Evolutionary conservation across 805 yeast species (phyloP), one percentile per base, ranked within the genome.

Genomic region (Candida silvicultrix): DNA sequence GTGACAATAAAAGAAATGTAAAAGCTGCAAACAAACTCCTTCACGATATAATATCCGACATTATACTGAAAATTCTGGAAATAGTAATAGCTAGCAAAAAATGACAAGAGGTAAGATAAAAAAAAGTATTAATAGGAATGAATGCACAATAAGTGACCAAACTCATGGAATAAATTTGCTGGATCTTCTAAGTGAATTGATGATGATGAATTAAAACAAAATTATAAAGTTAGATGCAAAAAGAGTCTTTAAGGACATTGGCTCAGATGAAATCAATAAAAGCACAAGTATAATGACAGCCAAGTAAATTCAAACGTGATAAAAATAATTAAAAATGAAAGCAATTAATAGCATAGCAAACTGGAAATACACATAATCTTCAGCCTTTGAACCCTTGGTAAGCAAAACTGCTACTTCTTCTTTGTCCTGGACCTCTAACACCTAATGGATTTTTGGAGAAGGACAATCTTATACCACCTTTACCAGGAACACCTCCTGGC

Each of bases 391-490:
- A 50, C 12, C 52, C 28, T 38, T 52, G 54, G 44, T 45, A 54
- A 25, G 57, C 46, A 43, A 55, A 60, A 16, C 54, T 59, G 35
- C 67, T 68, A 36, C 67, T 65, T 57, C 74, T 65, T 61, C 73
- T 65, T 52, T 66, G 73, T 23, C 71, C 71, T 39, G 73, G 77
- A 4, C 97, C 95, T 56, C 99, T 80, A 4, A 94, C 99, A 37
- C 99, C 99, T 55, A 94, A 75, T 19, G 99, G 99, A 64, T 94
- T 94, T 68, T 94, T 94, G 39, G 97, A 88, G 62, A 90, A 94
- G 44, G 96, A 86, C 49, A 94, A 74, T 49, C 99, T 76, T 45
- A 94, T 92, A 23, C 99, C 99, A 35, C 98, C 98, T 63, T 94
- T 94, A 35, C 81, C 81, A 45, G 71, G 75, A 41, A 75, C 67